Conservation (phyloP, 768 basidiomycete genomes). For the Naganishia randhawae region DNA sequence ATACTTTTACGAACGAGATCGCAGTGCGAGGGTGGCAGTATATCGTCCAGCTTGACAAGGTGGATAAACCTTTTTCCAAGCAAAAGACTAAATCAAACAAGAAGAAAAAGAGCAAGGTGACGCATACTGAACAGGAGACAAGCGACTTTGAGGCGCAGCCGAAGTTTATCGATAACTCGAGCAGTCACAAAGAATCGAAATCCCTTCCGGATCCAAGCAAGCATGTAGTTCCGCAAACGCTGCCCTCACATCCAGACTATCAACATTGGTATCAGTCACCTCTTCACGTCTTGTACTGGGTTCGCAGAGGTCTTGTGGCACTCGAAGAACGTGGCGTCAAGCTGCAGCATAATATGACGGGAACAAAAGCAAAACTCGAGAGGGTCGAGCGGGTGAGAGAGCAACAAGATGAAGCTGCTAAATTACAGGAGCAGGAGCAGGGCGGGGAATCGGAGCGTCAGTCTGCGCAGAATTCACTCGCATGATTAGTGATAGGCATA, state of each 20-base stretch:
- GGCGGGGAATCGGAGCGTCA: too few relatives aligned
- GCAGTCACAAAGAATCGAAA: too few relatives aligned
- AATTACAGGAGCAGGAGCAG: too few relatives aligned
- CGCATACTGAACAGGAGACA: background rate
- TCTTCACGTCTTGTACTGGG: conserved; percentile 28
- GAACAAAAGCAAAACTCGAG: background rate
- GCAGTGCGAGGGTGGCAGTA: conserved; percentile 39
- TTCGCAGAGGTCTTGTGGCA: conserved; percentile 26
- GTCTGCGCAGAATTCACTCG: too few relatives aligned
- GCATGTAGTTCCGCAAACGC: background rate
- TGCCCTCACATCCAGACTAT: conserved; percentile 21
- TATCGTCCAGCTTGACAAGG: conserved; percentile 40
- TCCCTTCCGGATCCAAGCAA: background rate
- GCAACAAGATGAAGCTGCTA: background rate
- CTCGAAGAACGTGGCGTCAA: conserved; percentile 21
- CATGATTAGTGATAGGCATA: too few relatives aligned
- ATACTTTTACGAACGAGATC: conserved; percentile 19
- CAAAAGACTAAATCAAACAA: background rate
- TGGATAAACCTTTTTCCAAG: background rate
- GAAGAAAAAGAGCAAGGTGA: background rate
- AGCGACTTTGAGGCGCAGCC: background rate
- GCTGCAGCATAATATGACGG: conserved; percentile 1
- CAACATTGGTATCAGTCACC: conserved; percentile 30
- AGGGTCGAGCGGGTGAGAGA: background rate
- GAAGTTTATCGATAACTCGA: background rate